A percentile compares a stretch with the other conserved stretches of the same genome.
phyloP scores from a whole-genome alignment of 1,284 basidiomycete species.

The Volvariella volvacea region DNA sequence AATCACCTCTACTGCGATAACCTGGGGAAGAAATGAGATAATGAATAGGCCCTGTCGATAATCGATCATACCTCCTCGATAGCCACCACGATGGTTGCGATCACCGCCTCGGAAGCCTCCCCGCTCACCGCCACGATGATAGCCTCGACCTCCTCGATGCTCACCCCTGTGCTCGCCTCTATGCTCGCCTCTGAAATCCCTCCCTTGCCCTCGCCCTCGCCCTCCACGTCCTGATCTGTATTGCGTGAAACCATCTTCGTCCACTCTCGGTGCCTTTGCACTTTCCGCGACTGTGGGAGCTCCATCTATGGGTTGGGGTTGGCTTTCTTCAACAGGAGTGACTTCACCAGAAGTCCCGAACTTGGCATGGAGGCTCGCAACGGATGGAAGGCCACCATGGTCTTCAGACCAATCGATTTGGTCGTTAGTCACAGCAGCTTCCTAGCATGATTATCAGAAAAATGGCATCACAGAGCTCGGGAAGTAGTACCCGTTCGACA shows the following conservation, averaged over 20 bases:
- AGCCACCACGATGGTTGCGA: conserved; percentile 28
- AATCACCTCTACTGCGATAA: conserved; percentile 1
- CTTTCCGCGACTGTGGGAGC: conserved; percentile 19
- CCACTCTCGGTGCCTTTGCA: conserved; percentile 17
- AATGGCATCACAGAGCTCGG: background rate
- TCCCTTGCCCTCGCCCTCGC: conserved; percentile 20
- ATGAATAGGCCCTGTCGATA: background rate
- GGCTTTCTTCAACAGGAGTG: conserved; percentile 42
- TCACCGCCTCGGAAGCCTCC: conserved; percentile 28
- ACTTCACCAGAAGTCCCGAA: conserved; percentile 43
- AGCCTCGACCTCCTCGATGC: conserved; percentile 21
- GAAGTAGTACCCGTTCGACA: conserved; percentile 11
- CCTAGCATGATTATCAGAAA: conserved; percentile 5
- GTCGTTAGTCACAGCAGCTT: conserved; percentile 16
- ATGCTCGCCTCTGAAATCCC: conserved; percentile 22
- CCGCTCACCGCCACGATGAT: conserved; percentile 32
- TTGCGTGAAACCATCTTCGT: conserved; percentile 17
- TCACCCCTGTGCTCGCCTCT: conserved; percentile 16
- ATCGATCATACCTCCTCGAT: conserved; percentile 15
- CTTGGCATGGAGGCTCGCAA: conserved; percentile 48
- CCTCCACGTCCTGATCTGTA: conserved; percentile 29
- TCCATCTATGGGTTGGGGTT: conserved; percentile 21
- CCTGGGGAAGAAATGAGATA: background rate
- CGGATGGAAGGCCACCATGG: conserved; percentile 50
- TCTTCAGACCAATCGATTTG: conserved; percentile 59